Evolutionary conservation across 495 filamentous ascomycete species (phyloP).

Genomic region (Penicillium cosmopolitanum): DNA sequence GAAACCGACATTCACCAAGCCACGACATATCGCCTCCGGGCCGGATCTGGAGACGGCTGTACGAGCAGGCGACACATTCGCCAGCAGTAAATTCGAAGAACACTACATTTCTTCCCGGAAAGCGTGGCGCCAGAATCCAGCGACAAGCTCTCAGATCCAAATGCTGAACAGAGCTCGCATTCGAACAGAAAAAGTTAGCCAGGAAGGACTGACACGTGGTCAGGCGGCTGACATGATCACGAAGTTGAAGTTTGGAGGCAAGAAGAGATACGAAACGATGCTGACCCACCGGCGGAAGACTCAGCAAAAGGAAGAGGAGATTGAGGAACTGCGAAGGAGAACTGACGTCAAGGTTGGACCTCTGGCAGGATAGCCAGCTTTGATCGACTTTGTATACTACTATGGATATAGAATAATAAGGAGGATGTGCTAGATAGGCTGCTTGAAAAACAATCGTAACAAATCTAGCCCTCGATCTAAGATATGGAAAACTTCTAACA

Average conservation of each 20-base stretch:
- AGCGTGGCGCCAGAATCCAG: conserved; percentile 67
- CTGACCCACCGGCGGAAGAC: conserved; percentile 41
- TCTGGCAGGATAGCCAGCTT: conserved; percentile 33
- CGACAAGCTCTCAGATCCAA: conserved; percentile 69
- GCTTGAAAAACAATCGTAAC: too few species aligned
- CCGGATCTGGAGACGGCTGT: conserved; percentile 70
- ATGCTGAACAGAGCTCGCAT: conserved; percentile 71
- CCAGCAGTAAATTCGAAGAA: conserved; percentile 60
- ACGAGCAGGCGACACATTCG: conserved; percentile 82
- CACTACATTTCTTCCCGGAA: conserved; percentile 59
- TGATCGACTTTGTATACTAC: too few species aligned
- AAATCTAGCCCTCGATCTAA: too few species aligned
- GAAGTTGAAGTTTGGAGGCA: conserved; percentile 82
- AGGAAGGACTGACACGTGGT: conserved; percentile 70
- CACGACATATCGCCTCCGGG: conserved; percentile 64
- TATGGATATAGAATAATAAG: too few species aligned
- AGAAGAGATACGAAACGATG: conserved; percentile 64
- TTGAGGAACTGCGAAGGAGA: conserved; percentile 40
- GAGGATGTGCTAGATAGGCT: too few species aligned
- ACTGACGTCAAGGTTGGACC: conserved; percentile 69
- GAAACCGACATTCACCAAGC: conserved; percentile 55
- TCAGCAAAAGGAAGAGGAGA: conserved; percentile 33
- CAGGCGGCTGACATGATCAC: conserved; percentile 91
- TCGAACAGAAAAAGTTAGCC: conserved; percentile 56
- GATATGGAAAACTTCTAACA: too few species aligned